Percentiles rank a stretch among this genome's conserved stretches.
Evolutionary conservation across 495 filamentous ascomycete species (phyloP).

Genomic region (Aspergillus saccharolyticus): DNA sequence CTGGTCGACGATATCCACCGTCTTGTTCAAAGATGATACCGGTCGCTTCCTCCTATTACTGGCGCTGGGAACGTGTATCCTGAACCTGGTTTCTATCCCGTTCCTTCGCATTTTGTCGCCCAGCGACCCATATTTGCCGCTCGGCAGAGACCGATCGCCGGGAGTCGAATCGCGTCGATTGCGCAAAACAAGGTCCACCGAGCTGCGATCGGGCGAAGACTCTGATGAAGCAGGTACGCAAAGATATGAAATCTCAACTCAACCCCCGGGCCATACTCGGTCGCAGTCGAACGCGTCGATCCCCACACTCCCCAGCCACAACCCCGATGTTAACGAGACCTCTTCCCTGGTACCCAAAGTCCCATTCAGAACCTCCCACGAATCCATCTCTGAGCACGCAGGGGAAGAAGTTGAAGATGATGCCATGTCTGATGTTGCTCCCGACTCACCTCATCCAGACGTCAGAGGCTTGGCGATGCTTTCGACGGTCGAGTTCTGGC

Average conservation of each 20-base stretch:
- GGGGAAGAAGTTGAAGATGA: slow-evolving; percentile 31
- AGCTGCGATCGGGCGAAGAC: slow-evolving; percentile 40
- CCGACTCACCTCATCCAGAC: slow-evolving; percentile 70
- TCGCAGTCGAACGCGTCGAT: slow-evolving; percentile 36
- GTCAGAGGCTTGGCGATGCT: slow-evolving; percentile 81
- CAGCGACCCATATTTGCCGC: slow-evolving; percentile 54
- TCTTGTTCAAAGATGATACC: slow-evolving; percentile 82
- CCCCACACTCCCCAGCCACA: slow-evolving; percentile 26
- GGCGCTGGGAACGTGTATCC: slow-evolving; percentile 68
- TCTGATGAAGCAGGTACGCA: slow-evolving; percentile 68
- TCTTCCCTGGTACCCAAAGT: slow-evolving; percentile 76
- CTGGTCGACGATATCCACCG: slow-evolving; percentile 71
- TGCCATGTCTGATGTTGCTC: slow-evolving; percentile 32
- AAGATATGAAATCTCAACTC: slow-evolving; percentile 31
- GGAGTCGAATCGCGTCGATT: slow-evolving; percentile 52
- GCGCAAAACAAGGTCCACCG: slow-evolving; percentile 56
- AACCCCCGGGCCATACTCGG: slow-evolving; percentile 28
- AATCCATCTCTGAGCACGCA: slow-evolving; percentile 10
- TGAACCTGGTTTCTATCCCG: slow-evolving; percentile 70
- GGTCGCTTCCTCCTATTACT: slow-evolving; percentile 74
- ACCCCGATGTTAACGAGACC: slow-evolving; percentile 58
- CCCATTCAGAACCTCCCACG: slow-evolving; percentile 35
- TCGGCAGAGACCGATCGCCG: slow-evolving; percentile 49
- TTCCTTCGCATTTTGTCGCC: slow-evolving; percentile 75
- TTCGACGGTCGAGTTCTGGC: slow-evolving; percentile 78